Base-by-base conservation (phyloP, 2,329 filamentous ascomycete species). In the Penicillium sp. region DNA sequence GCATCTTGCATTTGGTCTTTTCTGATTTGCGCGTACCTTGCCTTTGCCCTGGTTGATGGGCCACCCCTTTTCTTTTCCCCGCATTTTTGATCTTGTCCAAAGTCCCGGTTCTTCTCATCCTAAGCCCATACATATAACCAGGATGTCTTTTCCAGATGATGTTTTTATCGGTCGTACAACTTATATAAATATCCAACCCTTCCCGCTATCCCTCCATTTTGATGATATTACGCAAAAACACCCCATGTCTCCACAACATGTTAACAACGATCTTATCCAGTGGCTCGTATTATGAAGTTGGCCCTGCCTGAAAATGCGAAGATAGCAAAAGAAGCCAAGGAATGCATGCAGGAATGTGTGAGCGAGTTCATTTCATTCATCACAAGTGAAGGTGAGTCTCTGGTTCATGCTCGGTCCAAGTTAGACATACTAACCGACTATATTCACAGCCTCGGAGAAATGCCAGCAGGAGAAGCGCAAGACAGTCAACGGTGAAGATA, bases 291-390 rank as follows among this genome's bases (percentile, higher is more conserved):
- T 77, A 99, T 99, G 94, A 99, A 99, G 78, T 89, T 92, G 69
- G 94, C 94, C 7, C 83, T 99, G 49, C 94, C 94, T 51, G 94
- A 99, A 66, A 99, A 99, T 73, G 94, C 94, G 67, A 99, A 99
- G 80, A 99, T 99, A 61, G 93, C 93, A 59, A 99, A 99, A 75
- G 94, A 99, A 75, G 94, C 94, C 56, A 99, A 99, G 77, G 94
- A 99, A 76, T 99, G 94, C 79, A 97, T 99, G 94, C 94, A 99
- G 77, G 94, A 99, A 78, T 99, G 94, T 73, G 94, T 99, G 58
- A 97, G 93, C 86, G 94, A 99, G 80, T 99, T 99, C 78, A 99
- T 99, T 81, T 96, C 91, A 7, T 99, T 99, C 82, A 97, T 99
- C 74, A 99, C 94, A 37, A 97, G 93, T 76, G 94, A 99, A 84